These are phyloP conservation scores for Camellia sinensis DNA, from an alignment of 148 eudicot genomes.

Conservation along the genomic window DNA sequence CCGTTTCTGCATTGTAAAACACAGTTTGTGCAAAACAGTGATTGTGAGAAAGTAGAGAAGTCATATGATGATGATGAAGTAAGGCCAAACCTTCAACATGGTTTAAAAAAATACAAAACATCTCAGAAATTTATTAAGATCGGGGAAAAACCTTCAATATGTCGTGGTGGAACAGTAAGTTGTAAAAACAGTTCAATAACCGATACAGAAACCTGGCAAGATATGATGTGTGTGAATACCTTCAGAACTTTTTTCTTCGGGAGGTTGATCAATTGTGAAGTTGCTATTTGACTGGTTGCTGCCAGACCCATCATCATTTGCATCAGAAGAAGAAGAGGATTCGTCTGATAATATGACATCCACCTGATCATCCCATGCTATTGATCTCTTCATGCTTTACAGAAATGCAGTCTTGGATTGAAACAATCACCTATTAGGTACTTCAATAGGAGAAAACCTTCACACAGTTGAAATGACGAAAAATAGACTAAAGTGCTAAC, in stretches of 20 bases:
- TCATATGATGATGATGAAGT: not conserved
- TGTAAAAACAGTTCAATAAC: not conserved
- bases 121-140: not conserved
- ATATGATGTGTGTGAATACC: slow-evolving; percentile 20
- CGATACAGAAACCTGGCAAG: not conserved
- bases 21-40: not conserved
- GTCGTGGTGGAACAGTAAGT: not conserved
- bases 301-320: slow-evolving; percentile 20
- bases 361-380: slow-evolving; percentile 36
- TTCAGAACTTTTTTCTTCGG: slow-evolving; percentile 22
- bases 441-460: not conserved
- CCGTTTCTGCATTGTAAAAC: slow-evolving; percentile 31
- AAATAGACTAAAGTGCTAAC: not conserved
- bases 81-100: no score
- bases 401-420: not conserved
- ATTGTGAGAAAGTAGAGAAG: not conserved
- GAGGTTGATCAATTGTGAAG: slow-evolving; percentile 25
- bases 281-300: slow-evolving; percentile 21
- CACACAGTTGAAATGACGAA: not conserved
- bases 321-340: slow-evolving; percentile 46
- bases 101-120: not conserved
- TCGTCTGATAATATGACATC: slow-evolving; percentile 60
- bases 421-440: not conserved
- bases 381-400: slow-evolving; percentile 31
- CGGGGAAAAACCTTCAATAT: not conserved